Evolutionary conservation across 805 yeast species (phyloP).

Genomic region (Hanseniaspora pseudoguilliermondii): DNA sequence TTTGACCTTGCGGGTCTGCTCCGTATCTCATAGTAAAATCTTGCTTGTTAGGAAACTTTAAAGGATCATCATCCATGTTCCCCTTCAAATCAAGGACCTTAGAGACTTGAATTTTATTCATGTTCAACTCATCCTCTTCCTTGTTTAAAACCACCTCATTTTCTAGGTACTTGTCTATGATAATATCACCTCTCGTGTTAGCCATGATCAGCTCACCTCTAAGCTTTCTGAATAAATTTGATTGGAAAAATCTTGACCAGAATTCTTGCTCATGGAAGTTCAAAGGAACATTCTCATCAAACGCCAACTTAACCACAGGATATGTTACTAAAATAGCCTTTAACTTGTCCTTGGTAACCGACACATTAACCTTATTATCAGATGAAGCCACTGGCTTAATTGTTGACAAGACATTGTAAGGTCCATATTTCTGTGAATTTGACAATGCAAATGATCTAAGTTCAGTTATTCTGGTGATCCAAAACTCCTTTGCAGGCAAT

Average conservation of each 20-base stretch:
- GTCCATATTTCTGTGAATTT: constrained; percentile 74
- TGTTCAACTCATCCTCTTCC: constrained; percentile 29
- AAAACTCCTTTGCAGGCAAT: constrained; percentile 68
- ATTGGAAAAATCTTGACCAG: constrained; percentile 91
- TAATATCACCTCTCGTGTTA: constrained; percentile 69
- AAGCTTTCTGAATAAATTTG: constrained; percentile 71
- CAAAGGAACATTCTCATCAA: constrained; percentile 80
- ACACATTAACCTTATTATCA: constrained; percentile 86
- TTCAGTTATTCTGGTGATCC: constrained; percentile 70
- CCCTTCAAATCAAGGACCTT: constrained; percentile 69
- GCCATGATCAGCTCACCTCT: constrained; percentile 75
- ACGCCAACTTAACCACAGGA: constrained; percentile 82
- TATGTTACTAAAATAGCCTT: constrained; percentile 82
- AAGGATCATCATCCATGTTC: constrained; percentile 69
- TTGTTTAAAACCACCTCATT: constrained; percentile 48
- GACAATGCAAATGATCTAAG: constrained; percentile 78
- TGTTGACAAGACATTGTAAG: constrained; percentile 85
- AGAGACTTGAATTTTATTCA: constrained; percentile 38
- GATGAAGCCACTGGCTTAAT: constrained; percentile 87
- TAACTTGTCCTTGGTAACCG: constrained; percentile 81
- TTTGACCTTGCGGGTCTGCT: constrained; percentile 35
- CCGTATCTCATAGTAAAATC: constrained; percentile 75
- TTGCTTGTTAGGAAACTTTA: constrained; percentile 63
- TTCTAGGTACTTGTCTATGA: constrained; percentile 71
- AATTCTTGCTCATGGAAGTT: constrained; percentile 74